Conservation (phyloP, 495 filamentous ascomycete genomes). For the Parachaetomium inaequale region DNA sequence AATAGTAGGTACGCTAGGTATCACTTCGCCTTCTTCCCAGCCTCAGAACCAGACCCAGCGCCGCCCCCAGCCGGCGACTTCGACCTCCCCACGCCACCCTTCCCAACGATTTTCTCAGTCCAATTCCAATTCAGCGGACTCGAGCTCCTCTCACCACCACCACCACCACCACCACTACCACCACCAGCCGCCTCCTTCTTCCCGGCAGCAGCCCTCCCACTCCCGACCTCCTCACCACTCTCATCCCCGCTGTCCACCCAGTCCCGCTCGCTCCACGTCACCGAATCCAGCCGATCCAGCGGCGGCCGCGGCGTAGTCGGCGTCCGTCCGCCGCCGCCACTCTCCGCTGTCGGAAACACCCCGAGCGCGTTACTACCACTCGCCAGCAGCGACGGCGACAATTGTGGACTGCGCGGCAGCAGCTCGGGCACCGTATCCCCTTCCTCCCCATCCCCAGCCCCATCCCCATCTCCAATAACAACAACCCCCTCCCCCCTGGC, state of each 20-base stretch:
- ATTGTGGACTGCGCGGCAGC: background rate
- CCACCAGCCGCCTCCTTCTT: slow-evolving; percentile 10
- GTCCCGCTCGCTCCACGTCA: slow-evolving; percentile 53
- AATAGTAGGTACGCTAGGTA: background rate
- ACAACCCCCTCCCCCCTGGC: slow-evolving; percentile 3
- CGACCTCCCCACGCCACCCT: slow-evolving; percentile 22
- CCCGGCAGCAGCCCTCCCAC: slow-evolving; percentile 21
- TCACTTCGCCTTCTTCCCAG: slow-evolving; percentile 1
- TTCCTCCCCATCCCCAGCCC: background rate
- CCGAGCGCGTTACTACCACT: slow-evolving; percentile 7
- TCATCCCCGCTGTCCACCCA: slow-evolving; percentile 51
- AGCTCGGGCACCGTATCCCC: slow-evolving; percentile 14
- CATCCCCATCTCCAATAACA: background rate
- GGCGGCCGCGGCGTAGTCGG: slow-evolving; percentile 28
- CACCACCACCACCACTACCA: background rate
- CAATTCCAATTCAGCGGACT: slow-evolving; percentile 48
- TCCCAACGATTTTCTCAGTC: slow-evolving; percentile 56
- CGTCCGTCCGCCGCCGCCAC: slow-evolving; percentile 4
- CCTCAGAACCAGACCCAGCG: background rate
- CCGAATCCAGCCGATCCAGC: slow-evolving; percentile 38
- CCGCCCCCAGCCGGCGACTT: slow-evolving; percentile 8
- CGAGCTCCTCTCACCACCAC: background rate
- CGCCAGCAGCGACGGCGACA: background rate
- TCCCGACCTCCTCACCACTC: slow-evolving; percentile 34
- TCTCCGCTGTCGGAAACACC: background rate